Evolutionary conservation across 2,329 filamentous ascomycete species (phyloP), one percentile per base, ranked within the genome.

Genomic region (Fusarium vanettenii): DNA sequence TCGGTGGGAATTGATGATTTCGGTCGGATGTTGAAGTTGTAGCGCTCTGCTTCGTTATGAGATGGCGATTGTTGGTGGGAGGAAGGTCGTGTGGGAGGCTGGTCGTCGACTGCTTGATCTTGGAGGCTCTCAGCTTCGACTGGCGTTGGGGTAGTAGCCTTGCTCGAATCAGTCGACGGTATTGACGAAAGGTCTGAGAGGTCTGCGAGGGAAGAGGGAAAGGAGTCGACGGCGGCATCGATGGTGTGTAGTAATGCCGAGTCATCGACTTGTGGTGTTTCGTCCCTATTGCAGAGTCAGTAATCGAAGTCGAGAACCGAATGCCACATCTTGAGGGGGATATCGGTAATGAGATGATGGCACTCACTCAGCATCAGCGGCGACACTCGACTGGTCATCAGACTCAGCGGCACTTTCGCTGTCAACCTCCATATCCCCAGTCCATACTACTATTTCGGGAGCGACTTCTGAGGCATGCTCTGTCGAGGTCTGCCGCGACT

Each of bases 1-100:
- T 93, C 89, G 65, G 90, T 86, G 18, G 96, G 95, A 78, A 99
- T 95, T 18, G 96, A 97, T 9, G 94, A 94, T 78, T 92, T 95
- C 14, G 95, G 93, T 45, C 89, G 89, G 69, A 93, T 90, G 77
- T 92, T 89, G 80, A 89, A 91, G 37, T 79, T 82, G 37, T 84
- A 80, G 31, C 82, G 80, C 63, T 84, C 82, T 68, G 79, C 74
- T 60, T 81, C 81, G 66, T 77, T 72, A 59, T 76, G 77, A 67
- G 79, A 80, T 9, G 79, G 75, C 20, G 76, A 76, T 33, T 79
- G 73, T 59, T 72, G 70, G 48, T 74, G 70, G 14, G 65, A 62
- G 33, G 61, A 64, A 16, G 71, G 70, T 48, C 73, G 70, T n/a
- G 65, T 61, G 31, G 61, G 61, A 13, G 71, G 60, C 27, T 72